Evolutionary conservation across 148 eudicot genomes (phyloP).

Genomic region (Pharnaceum exiguum): DNA sequence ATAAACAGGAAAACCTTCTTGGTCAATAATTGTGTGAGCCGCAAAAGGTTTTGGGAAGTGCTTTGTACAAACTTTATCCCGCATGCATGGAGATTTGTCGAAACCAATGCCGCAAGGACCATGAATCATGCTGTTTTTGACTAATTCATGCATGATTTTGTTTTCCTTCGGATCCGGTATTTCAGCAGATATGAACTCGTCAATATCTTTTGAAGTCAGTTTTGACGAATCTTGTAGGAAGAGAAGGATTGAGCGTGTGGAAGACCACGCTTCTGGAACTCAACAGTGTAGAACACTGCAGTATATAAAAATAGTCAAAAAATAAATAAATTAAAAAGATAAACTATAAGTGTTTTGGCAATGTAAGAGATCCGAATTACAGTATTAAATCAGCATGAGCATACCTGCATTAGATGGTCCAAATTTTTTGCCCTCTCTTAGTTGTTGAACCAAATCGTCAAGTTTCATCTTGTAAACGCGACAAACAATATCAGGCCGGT

Average conservation of each 20-base stretch:
- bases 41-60: neutral
- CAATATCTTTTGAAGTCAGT: neutral
- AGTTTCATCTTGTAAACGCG: too few relatives aligned
- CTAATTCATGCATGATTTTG: neutral
- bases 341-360: too few relatives aligned
- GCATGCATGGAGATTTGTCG: neutral
- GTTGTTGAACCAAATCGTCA: too few relatives aligned
- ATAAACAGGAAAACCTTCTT: neutral
- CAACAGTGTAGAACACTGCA: too few relatives aligned
- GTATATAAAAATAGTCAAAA: too few relatives aligned
- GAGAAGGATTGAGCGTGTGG: neutral
- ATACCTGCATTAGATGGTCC: too few relatives aligned
- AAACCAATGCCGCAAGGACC: neutral
- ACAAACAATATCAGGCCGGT: too few relatives aligned
- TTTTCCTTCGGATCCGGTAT: neutral
- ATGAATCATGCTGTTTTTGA: constrained; percentile 1
- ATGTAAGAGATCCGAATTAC: too few relatives aligned
- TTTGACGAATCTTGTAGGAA: neutral
- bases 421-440: too few relatives aligned
- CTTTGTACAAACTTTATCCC: neutral
- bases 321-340: too few relatives aligned
- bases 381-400: too few relatives aligned
- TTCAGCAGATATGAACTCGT: neutral
- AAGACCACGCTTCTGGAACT: neutral
- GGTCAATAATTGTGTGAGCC: neutral